These are phyloP conservation scores for Dillenia turbinata DNA, from an alignment of 164 flowering plant genomes.

Conservation along the genomic window DNA sequence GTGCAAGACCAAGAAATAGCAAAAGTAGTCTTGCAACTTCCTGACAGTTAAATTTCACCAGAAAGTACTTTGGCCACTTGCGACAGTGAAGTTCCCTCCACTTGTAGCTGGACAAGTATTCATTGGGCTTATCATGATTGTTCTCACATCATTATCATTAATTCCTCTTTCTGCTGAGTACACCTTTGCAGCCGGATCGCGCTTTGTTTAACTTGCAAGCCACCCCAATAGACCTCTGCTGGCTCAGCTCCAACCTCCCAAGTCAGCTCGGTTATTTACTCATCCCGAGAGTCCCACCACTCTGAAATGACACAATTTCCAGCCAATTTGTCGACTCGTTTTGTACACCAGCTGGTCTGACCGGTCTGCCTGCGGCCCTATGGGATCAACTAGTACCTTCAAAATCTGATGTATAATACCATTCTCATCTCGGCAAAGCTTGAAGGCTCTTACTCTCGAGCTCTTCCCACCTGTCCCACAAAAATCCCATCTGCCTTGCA, in stretches of 20 bases:
- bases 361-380: slow-evolving; percentile 8
- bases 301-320: slow-evolving; percentile 33
- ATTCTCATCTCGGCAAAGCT: too few species aligned
- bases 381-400: slow-evolving; percentile 11
- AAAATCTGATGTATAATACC: background rate
- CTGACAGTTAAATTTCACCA: background rate
- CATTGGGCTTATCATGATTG: too few species aligned
- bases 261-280: slow-evolving; percentile 34
- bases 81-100: too few species aligned
- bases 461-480: slow-evolving; percentile 13
- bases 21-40: background rate
- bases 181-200: too few species aligned
- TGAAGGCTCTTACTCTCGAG: slow-evolving; percentile 4
- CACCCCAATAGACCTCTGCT: slow-evolving; percentile 40
- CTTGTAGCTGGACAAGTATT: too few species aligned
- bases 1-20: too few species aligned
- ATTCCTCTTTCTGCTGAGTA: too few species aligned
- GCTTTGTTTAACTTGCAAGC: too few species aligned
- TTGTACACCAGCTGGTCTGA: background rate
- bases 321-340: slow-evolving; percentile 21
- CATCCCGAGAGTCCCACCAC: slow-evolving; percentile 29
- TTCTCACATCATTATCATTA: too few species aligned
- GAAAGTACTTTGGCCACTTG: background rate
- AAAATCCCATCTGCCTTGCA: slow-evolving; percentile 4
- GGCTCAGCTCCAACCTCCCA: slow-evolving; percentile 39